phyloP scores from a whole-genome alignment of 129 eudicot genomes.

The Glebionis coronaria region DNA sequence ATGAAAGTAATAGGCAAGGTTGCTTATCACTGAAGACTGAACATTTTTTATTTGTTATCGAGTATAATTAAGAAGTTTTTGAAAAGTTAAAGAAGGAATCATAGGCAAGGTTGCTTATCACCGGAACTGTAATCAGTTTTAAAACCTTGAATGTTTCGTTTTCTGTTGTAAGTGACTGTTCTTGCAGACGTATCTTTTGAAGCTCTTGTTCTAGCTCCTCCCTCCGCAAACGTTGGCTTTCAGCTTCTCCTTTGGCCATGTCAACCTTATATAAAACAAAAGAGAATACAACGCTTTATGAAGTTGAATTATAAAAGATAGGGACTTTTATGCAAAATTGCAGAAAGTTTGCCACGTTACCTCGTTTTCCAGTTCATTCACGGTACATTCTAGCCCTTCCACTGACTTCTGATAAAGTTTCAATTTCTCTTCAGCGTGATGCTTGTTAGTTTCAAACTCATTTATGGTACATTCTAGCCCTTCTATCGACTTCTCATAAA shows the following conservation, averaged over 20 bases:
- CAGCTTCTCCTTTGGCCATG: slow-evolving; percentile 71
- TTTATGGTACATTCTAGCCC: slow-evolving; percentile 36
- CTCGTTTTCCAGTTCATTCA: slow-evolving; percentile 65
- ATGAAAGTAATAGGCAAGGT: no score
- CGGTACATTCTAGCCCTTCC: slow-evolving; percentile 24
- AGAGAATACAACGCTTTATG: not conserved
- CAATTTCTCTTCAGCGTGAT: no score
- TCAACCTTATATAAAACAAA: slow-evolving; percentile 48
- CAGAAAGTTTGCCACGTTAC: slow-evolving; percentile 19
- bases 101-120: no score
- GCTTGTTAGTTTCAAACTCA: slow-evolving; percentile 1
- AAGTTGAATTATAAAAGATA: not conserved
- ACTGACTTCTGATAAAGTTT: no score
- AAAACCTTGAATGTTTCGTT: slow-evolving; percentile 68
- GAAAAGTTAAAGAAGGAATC: no score
- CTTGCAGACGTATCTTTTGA: slow-evolving; percentile 46
- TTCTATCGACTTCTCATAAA: slow-evolving; percentile 70
- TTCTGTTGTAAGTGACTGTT: slow-evolving; percentile 47
- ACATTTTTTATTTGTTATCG: no score
- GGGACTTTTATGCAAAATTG: not conserved
- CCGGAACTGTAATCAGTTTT: not conserved
- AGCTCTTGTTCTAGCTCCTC: slow-evolving; percentile 82
- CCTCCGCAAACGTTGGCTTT: slow-evolving; percentile 64
- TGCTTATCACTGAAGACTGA: no score
- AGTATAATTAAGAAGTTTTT: no score